Evolutionary conservation across 176 grass and related monocot genomes (phyloP).

Genomic region (Carex littledalei): DNA sequence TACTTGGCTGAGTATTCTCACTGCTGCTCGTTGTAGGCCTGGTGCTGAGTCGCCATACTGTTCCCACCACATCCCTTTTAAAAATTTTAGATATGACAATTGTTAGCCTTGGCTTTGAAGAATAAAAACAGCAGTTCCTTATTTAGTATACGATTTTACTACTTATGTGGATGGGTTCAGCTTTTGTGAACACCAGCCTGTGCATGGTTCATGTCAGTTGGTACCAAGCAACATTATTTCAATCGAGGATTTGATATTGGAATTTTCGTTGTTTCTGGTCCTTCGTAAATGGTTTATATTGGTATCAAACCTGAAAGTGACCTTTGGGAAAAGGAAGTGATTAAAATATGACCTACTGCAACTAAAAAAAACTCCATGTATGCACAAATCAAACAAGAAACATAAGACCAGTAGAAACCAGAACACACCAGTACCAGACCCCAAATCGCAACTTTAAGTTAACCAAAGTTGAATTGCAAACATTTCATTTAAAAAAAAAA

Average conservation of each 20-base stretch:
- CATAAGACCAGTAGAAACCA: background rate
- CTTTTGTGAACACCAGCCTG: background rate
- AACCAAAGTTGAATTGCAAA: background rate
- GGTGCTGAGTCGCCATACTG: slow-evolving; percentile 85
- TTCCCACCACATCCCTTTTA: slow-evolving; percentile 93
- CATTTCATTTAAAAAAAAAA: background rate
- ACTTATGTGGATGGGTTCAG: background rate
- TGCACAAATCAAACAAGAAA: background rate
- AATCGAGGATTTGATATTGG: background rate
- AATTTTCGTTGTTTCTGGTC: background rate
- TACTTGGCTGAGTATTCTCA: slow-evolving; percentile 89
- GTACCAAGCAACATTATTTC: background rate
- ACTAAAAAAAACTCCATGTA: background rate
- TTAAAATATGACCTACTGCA: background rate
- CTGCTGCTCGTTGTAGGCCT: slow-evolving; percentile 59
- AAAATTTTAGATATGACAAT: background rate
- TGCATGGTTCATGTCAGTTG: background rate
- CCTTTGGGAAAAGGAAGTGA: background rate
- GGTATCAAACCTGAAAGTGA: background rate
- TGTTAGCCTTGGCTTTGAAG: background rate
- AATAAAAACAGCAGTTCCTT: background rate
- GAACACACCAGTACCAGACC: background rate
- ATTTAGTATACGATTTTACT: background rate
- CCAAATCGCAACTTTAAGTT: background rate
- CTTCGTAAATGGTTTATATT: background rate